Evolutionary conservation across 2,329 filamentous ascomycete species (phyloP), one percentile per base, ranked within the genome.

Genomic region (Penicillium freii): DNA sequence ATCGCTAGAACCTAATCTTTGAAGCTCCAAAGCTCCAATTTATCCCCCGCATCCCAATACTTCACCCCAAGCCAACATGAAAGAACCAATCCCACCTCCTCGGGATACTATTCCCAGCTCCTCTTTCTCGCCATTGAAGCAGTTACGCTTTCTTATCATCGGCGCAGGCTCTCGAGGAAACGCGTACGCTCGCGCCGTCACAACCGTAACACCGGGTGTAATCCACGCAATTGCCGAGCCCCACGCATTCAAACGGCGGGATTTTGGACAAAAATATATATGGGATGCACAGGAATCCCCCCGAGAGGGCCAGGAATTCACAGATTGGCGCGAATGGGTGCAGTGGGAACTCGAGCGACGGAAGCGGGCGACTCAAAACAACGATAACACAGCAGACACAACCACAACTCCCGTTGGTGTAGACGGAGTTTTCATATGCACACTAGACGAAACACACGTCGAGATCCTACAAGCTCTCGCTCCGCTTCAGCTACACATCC

Each of bases 381-480:
- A 47, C 23, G 25, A 46, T 15, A 80, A 34, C 23, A 17, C 13
- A 15, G n/a, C 83, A 42, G 33, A 19, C 10, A 27, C 23, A 15
- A 56, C 63, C 4, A 70, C 79, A 81, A 2, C 78, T 75, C 2
- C 75, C 73, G 6, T 55, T 0, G 86, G 86, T 1, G 80, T 89
- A 2, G 86, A 89, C 59, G 87, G 83, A 0, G 82, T 86, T 15
- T 87, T 89, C 64, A 81, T 91, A 45, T 89, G 87, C 72, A 91
- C 95, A 2, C 81, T 93, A 10, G 94, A 99, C 73, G 90, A 96
- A 75, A 87, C 90, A 77, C 94, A 99, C 74, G 86, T 86, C 49
- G 87, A 92, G 55, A 91, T 93, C 47, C 83, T 96, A 23, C 81
- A 87, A 43, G 89, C 85, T 1, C 81, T 96, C 51, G 87, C 89